Evolutionary conservation across 805 yeast genomes (phyloP).

Genomic region (Yarrowia porcina): DNA sequence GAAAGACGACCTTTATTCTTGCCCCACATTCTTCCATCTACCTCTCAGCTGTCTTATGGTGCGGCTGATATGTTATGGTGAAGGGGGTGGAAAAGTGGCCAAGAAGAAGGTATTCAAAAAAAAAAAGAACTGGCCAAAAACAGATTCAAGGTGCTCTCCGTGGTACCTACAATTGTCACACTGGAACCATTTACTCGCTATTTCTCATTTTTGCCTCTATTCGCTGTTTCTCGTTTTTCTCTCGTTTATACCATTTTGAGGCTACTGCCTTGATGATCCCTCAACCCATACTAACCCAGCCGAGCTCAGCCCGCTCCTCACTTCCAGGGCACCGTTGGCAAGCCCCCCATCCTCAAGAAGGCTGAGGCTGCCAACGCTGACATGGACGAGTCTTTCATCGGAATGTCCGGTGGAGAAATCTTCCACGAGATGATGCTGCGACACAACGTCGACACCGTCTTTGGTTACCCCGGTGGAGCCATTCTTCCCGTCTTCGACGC

Average conservation of each 20-base stretch:
- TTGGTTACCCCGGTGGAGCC: slow-evolving; percentile 99
- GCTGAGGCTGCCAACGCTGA: slow-evolving; percentile 29
- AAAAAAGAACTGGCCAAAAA: too few species aligned
- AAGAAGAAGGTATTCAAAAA: too few species aligned
- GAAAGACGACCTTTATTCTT: background rate
- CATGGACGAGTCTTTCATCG: slow-evolving; percentile 73
- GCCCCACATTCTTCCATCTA: background rate
- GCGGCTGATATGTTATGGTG: slow-evolving; percentile 13
- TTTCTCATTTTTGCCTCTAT: too few species aligned
- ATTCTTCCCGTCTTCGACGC: slow-evolving; percentile 97
- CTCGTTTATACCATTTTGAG: too few species aligned
- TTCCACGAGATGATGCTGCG: slow-evolving; percentile 98
- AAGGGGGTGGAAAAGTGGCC: too few species aligned
- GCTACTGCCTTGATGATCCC: too few species aligned
- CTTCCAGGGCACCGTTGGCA: slow-evolving; percentile 22
- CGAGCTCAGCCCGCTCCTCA: slow-evolving; percentile 24
- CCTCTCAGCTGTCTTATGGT: slow-evolving; percentile 1
- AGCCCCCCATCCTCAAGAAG: slow-evolving; percentile 19
- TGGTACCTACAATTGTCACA: too few species aligned
- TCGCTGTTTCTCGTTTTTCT: too few species aligned
- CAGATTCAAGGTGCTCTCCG: too few species aligned
- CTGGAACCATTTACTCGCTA: too few species aligned
- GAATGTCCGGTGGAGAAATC: slow-evolving; percentile 96
- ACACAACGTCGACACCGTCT: slow-evolving; percentile 91
- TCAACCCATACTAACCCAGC: slow-evolving; percentile 3